A percentile compares a stretch with the other conserved stretches of the same genome.
These are phyloP conservation scores for Tetraselmis chui DNA, from an alignment of 139 green algal species.

Conservation along the genomic window DNA sequence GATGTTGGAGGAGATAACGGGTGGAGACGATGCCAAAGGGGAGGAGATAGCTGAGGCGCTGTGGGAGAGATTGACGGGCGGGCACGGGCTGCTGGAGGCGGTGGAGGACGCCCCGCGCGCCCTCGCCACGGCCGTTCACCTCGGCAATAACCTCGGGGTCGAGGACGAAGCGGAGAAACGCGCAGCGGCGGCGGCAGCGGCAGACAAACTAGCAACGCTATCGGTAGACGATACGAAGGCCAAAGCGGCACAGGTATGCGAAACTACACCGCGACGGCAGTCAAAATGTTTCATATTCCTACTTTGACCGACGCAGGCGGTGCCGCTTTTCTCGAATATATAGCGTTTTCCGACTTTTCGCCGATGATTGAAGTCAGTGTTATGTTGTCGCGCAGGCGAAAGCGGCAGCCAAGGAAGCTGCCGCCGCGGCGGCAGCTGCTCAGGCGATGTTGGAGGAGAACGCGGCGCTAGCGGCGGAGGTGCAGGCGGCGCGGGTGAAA, in stretches of 20 bases:
- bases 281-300: too few species aligned
- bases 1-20: constrained; percentile 9
- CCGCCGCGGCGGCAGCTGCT: neutral
- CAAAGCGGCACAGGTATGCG: neutral
- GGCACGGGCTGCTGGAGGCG: neutral
- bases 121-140: neutral
- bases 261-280: neutral
- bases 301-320: too few species aligned
- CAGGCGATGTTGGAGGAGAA: neutral
- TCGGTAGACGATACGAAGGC: neutral
- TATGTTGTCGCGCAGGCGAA: too few species aligned
- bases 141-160: neutral
- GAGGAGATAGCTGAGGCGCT: neutral
- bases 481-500: constrained; percentile 9
- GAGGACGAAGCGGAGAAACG: neutral
- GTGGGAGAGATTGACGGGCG: constrained; percentile 2
- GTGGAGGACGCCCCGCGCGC: neutral
- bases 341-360: too few species aligned
- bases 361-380: too few species aligned
- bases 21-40: constrained; percentile 3
- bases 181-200: neutral
- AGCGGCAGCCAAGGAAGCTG: neutral
- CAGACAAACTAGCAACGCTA: neutral
- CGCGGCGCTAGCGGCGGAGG: constrained; percentile 9
- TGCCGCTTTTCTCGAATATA: too few species aligned